Conservation (phyloP, 2,329 filamentous ascomycete genomes). For the Neofusicoccum laricinum region DNA sequence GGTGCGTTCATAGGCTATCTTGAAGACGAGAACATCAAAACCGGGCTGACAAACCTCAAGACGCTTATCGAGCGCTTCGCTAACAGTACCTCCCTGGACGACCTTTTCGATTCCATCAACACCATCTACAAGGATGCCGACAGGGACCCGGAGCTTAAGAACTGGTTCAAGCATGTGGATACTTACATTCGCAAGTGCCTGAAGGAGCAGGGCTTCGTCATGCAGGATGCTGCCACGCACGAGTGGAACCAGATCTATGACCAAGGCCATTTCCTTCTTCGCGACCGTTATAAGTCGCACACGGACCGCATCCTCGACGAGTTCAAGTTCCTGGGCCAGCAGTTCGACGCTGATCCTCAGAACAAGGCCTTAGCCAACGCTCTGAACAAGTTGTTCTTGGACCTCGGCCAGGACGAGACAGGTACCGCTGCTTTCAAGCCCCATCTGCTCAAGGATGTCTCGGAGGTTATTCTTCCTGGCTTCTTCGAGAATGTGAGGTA, state of each 20-base stretch:
- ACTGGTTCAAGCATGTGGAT: conserved; percentile 83
- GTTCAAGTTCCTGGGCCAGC: conserved; percentile 80
- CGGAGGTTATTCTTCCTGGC: conserved; percentile 78
- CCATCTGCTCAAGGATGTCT: conserved; percentile 84
- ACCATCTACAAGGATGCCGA: conserved; percentile 86
- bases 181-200: conserved; percentile 77
- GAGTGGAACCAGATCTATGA: conserved; percentile 87
- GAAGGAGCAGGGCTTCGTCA: conserved; percentile 85
- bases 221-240: conserved; percentile 73
- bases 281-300: conserved; percentile 81
- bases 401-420: conserved; percentile 82
- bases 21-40: conserved; percentile 26
- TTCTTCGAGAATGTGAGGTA: conserved; percentile 84
- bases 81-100: conserved; percentile 85
- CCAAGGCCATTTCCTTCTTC: conserved; percentile 78
- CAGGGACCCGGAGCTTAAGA: conserved; percentile 76
- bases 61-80: conserved; percentile 92
- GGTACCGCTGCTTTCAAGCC: conserved; percentile 90
- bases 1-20: conserved; percentile 50
- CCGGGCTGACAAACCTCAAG: conserved; percentile 56
- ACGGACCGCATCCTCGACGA: conserved; percentile 86
- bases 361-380: conserved; percentile 78
- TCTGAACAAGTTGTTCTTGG: conserved; percentile 79
- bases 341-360: conserved; percentile 84
- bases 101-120: conserved; percentile 80